Percentiles rank a stretch among this genome's conserved stretches.
These are phyloP conservation scores for Ensete ventricosum DNA, from an alignment of 176 grass and related monocot species.

Conservation along the genomic window DNA sequence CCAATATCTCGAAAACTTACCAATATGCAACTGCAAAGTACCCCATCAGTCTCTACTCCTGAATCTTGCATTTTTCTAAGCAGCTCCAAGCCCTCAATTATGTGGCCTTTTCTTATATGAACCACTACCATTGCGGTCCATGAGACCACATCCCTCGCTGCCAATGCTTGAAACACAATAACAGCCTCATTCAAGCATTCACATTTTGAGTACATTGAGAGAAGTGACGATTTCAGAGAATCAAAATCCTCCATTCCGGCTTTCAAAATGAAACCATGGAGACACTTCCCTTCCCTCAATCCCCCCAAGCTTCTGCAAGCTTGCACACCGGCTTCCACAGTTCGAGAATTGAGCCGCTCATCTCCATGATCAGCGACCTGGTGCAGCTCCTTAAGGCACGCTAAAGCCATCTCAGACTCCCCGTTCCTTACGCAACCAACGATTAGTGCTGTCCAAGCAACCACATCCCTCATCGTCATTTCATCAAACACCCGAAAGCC, in stretches of 20 bases:
- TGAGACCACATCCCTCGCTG: constrained; percentile 54
- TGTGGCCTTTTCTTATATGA: constrained; percentile 37
- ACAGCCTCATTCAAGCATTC: constrained; percentile 33
- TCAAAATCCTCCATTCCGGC: constrained; percentile 17
- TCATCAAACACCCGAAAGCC: constrained; percentile 54
- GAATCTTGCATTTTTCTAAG: constrained; percentile 33
- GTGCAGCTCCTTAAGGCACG: constrained; percentile 37
- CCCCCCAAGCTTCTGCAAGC: constrained; percentile 38
- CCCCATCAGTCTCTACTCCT: constrained; percentile 49
- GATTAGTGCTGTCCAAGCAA: constrained; percentile 58
- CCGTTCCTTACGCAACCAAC: constrained; percentile 57
- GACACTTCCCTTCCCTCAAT: constrained; percentile 33
- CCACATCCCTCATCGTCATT: constrained; percentile 54
- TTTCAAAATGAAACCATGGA: constrained; percentile 46
- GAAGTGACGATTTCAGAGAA: constrained; percentile 36
- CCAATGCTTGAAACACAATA: constrained; percentile 40
- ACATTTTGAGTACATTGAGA: constrained; percentile 66
- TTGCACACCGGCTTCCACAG: constrained; percentile 46
- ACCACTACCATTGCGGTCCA: constrained; percentile 61
- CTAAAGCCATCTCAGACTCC: constrained; percentile 17
- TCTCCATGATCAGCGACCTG: background rate
- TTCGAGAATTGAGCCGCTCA: constrained; percentile 40
- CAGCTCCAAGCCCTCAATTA: constrained; percentile 27
- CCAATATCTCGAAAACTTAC: constrained; percentile 29
- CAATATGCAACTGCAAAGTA: constrained; percentile 51